These are phyloP conservation scores for Penicillium sp. DNA, from an alignment of 2,329 filamentous ascomycete genomes.

Conservation along the genomic window DNA sequence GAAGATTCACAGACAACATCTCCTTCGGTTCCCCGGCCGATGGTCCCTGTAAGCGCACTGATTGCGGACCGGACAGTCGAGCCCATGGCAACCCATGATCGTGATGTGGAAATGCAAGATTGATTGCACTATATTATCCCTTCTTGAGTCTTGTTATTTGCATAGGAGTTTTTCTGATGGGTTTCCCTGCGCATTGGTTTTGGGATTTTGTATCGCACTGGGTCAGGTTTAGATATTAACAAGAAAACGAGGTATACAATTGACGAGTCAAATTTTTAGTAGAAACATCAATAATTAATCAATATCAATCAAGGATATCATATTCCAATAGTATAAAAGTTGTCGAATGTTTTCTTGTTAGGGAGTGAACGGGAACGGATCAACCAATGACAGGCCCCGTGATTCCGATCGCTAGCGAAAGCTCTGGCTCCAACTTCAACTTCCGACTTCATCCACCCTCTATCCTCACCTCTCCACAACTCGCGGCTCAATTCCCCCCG, in stretches of 20 bases:
- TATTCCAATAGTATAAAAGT: not conserved
- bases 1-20: conserved; percentile 23
- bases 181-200: conserved; percentile 6
- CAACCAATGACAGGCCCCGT: conserved; percentile 41
- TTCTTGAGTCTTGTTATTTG: conserved; percentile 16
- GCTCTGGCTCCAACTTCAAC: conserved; percentile 42
- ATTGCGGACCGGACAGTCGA: conserved; percentile 55
- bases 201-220: conserved; percentile 15
- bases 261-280: not conserved
- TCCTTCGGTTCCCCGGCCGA: conserved; percentile 32
- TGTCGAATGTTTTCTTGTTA: conserved; percentile 10
- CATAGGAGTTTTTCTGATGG: conserved; percentile 21
- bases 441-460: conserved; percentile 38
- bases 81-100: conserved; percentile 41
- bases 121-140: not conserved
- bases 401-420: conserved; percentile 45
- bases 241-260: conserved; percentile 5
- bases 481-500: conserved; percentile 36
- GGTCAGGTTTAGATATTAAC: conserved; percentile 8
- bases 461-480: conserved; percentile 33
- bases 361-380: conserved; percentile 18
- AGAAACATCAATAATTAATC: not conserved
- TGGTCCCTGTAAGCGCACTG: conserved; percentile 53
- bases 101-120: conserved; percentile 59
- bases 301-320: not conserved